Percentiles rank a stretch among this genome's conserved stretches.
Evolutionary conservation across 441 rosid species (phyloP).

Genomic region (Lagerstroemia fauriei): DNA sequence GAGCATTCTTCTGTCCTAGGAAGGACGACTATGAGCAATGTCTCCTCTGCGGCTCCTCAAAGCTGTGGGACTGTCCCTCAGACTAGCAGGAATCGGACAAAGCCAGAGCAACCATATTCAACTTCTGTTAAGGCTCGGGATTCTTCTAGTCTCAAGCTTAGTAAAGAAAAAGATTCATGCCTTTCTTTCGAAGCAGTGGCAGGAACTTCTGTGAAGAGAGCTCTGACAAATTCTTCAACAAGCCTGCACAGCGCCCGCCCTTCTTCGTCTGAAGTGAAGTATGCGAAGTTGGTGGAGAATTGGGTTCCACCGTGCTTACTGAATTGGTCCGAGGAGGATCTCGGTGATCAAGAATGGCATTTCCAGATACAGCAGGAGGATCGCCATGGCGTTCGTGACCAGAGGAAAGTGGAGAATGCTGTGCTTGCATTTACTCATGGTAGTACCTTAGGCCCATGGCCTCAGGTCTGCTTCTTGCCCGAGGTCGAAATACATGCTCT

Average conservation of each 20-base stretch:
- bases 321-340: conserved; percentile 24
- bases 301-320: conserved; percentile 48
- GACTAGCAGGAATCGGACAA: conserved; percentile 32
- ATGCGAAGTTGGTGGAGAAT: conserved; percentile 50
- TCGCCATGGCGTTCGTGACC: conserved; percentile 19
- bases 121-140: conserved; percentile 26
- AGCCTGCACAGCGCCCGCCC: conserved; percentile 41
- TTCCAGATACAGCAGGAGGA: conserved; percentile 31
- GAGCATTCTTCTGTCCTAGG: neutral
- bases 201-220: conserved; percentile 18
- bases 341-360: conserved; percentile 46
- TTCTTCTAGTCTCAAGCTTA: conserved; percentile 4
- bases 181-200: conserved; percentile 8
- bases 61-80: neutral
- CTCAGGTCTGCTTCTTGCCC: conserved; percentile 44
- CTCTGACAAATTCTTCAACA: conserved; percentile 23
- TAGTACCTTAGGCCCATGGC: conserved; percentile 34
- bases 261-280: conserved; percentile 38
- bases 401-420: conserved; percentile 25
- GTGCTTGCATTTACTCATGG: conserved; percentile 8
- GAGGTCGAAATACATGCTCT: conserved; percentile 56
- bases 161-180: conserved; percentile 21
- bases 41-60: neutral
- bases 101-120: conserved; percentile 43
- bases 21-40: neutral